Percentiles rank a stretch among this genome's conserved stretches.
Conservation (phyloP, 2,329 filamentous ascomycete species). For the Tolypocladium nubicola region DNA sequence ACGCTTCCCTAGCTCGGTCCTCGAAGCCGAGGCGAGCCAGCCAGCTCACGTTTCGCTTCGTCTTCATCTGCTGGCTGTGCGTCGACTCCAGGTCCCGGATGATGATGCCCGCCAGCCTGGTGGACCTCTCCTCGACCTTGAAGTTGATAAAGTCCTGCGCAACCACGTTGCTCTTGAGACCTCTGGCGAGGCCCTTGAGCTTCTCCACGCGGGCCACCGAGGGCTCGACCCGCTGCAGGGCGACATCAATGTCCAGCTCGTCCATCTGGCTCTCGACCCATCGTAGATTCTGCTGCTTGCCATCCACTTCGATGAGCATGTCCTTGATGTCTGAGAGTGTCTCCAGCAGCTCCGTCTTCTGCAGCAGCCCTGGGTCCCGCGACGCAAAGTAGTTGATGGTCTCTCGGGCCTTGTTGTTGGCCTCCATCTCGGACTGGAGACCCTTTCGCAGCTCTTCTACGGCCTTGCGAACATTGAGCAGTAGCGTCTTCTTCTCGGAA, state of each 20-base stretch:
- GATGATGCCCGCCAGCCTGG: constrained; percentile 64
- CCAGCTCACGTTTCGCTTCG: constrained; percentile 74
- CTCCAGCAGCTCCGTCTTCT: constrained; percentile 72
- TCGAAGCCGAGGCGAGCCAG: constrained; percentile 81
- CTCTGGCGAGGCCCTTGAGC: constrained; percentile 66
- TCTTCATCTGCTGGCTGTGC: constrained; percentile 66
- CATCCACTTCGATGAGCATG: constrained; percentile 90
- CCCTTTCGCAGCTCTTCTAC: constrained; percentile 85
- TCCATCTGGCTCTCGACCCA: constrained; percentile 96
- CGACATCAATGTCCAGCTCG: constrained; percentile 91
- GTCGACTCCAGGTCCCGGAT: constrained; percentile 68
- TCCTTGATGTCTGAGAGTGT: constrained; percentile 70
- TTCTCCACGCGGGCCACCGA: constrained; percentile 79
- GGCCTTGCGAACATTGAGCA: constrained; percentile 86
- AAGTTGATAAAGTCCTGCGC: constrained; percentile 88
- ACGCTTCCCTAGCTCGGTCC: constrained; percentile 77
- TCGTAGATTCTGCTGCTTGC: constrained; percentile 88
- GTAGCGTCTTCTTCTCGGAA: constrained; percentile 66
- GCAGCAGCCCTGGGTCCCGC: constrained; percentile 63
- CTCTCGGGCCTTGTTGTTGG: constrained; percentile 73
- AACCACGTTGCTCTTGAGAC: constrained; percentile 73
- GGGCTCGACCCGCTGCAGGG: constrained; percentile 77
- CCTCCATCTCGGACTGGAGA: constrained; percentile 76
- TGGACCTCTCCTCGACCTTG: constrained; percentile 79
- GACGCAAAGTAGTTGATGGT: constrained; percentile 79